phyloP scores from a whole-genome alignment of 257 asterid genomes.

The Scutellaria baicalensis region DNA sequence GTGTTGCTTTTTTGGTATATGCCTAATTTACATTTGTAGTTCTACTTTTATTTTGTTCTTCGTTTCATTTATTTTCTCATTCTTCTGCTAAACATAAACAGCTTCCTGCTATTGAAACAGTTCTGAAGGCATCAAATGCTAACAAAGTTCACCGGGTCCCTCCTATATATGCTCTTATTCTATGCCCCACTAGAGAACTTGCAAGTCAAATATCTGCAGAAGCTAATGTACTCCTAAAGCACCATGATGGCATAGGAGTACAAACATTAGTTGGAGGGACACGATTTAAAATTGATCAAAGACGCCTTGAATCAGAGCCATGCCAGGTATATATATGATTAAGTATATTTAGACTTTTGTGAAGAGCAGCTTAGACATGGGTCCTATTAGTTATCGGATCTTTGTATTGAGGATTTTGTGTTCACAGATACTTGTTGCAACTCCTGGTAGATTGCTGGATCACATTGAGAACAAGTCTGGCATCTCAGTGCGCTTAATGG shows the following conservation, averaged over 20 bases:
- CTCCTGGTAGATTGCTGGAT: conserved; percentile 95
- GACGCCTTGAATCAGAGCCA: conserved; percentile 65
- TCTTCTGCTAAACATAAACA: conserved; percentile 63
- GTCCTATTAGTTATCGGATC: neutral
- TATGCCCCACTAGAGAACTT: conserved; percentile 95
- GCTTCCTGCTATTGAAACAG: conserved; percentile 99
- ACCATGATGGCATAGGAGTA: conserved; percentile 80
- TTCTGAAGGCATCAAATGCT: conserved; percentile 51
- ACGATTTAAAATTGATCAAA: conserved; percentile 78
- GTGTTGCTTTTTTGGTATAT: conserved; percentile 84
- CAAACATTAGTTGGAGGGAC: conserved; percentile 89
- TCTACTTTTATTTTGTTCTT: conserved; percentile 1
- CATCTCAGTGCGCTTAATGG: conserved; percentile 81
- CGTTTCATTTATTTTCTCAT: conserved; percentile 9
- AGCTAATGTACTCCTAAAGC: conserved; percentile 80
- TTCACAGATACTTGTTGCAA: conserved; percentile 83
- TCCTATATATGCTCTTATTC: conserved; percentile 60
- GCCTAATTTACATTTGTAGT: neutral
- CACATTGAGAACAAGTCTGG: conserved; percentile 94
- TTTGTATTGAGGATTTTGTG: conserved; percentile 6
- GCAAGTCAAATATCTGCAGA: conserved; percentile 96
- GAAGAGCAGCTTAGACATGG: neutral
- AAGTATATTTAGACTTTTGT: neutral
- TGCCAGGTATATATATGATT: conserved; percentile 46
- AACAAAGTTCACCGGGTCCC: conserved; percentile 35